Conservation (phyloP, 352 stramenopile species). For the Elongisporangium undulatum region DNA sequence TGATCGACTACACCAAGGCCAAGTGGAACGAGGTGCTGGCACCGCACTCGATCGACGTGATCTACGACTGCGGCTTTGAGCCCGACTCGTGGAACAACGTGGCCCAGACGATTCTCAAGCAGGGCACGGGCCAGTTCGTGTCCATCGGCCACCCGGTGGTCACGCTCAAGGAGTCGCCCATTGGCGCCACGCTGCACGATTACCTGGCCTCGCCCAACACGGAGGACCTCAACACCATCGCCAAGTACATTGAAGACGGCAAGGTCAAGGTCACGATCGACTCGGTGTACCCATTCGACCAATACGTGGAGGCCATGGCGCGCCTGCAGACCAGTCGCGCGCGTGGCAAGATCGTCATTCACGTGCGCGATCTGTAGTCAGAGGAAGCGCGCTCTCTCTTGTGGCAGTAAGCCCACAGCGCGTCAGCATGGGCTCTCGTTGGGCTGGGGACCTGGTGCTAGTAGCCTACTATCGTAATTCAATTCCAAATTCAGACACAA, state of each 20-base stretch:
- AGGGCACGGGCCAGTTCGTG: conserved; percentile 8
- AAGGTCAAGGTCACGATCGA: conserved; percentile 31
- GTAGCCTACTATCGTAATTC: not conserved
- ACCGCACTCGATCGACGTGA: conserved; percentile 19
- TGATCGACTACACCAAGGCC: conserved; percentile 26
- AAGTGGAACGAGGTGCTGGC: conserved; percentile 23
- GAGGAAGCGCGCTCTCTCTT: not conserved
- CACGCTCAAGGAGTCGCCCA: conserved; percentile 17
- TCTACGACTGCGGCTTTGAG: conserved; percentile 33
- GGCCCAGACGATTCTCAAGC: conserved; percentile 18
- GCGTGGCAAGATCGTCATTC: conserved; percentile 54
- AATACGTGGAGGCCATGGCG: conserved; percentile 32
- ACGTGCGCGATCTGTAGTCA: conserved; percentile 10
- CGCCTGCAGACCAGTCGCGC: conserved; percentile 40
- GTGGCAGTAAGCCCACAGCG: too few relatives aligned
- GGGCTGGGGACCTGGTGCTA: too few relatives aligned
- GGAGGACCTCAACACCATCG: conserved; percentile 26
- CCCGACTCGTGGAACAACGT: conserved; percentile 13
- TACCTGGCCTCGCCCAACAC: conserved; percentile 4
- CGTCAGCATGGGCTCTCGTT: too few relatives aligned
- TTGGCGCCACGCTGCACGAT: conserved; percentile 21
- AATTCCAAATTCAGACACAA: not conserved
- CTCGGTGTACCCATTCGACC: conserved; percentile 43
- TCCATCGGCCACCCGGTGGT: conserved; percentile 7
- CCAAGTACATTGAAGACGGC: conserved; percentile 27